Base-by-base conservation (phyloP, 768 basidiomycete species). In the Brasilioporus rufonigricans region DNA sequence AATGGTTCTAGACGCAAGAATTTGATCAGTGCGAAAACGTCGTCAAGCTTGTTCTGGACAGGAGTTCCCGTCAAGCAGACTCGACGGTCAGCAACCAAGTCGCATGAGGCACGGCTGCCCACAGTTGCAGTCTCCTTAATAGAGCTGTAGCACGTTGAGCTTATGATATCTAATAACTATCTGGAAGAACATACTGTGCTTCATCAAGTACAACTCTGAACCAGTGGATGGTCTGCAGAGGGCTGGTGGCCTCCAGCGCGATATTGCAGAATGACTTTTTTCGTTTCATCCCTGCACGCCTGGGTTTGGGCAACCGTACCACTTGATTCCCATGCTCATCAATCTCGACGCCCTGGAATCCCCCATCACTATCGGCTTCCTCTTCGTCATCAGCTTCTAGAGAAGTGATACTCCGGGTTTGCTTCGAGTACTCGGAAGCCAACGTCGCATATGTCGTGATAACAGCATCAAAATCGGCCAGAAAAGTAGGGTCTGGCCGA, bases 21-120 rank as follows among this genome's bases (percentile, higher is more conserved):
- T 73, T 97, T 97, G 79, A 99, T 86, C 55, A 99, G 78, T 5
- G 97, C 97, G 71, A 89, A 98, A 47, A 99, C 89, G 67, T 99
- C 97, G 73, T 98, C 97, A 49, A 98, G 83, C 72, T 96, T 97
- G 79, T 99, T 99, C 75, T 99, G 97, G 35, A 99, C 93, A 1
- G 97, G 97, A 9, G 97, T 99, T 52, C 97, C 97, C n/a, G 95
- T 95, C 38, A 99, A 77, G 70, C 93, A 95, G 40, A 98, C 77
- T 16, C 97, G 86, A 49, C 97, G 86, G 66, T 98, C 92, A 16
- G 97, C 93, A 71, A 89, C 82, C 46, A 99, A 81, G 69, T 97
- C 94, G 71, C 97, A 98, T 13, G 90, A 94, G 8, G 97, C 97
- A 52, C 92, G 86, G 58, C 94, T 93, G 41, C 89, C 95, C 40